A percentile compares a stretch with the other conserved stretches of the same genome.
Evolutionary conservation across 192 early-diverging fungal genomes (phyloP).

Genomic region (Linnemannia elongata): DNA sequence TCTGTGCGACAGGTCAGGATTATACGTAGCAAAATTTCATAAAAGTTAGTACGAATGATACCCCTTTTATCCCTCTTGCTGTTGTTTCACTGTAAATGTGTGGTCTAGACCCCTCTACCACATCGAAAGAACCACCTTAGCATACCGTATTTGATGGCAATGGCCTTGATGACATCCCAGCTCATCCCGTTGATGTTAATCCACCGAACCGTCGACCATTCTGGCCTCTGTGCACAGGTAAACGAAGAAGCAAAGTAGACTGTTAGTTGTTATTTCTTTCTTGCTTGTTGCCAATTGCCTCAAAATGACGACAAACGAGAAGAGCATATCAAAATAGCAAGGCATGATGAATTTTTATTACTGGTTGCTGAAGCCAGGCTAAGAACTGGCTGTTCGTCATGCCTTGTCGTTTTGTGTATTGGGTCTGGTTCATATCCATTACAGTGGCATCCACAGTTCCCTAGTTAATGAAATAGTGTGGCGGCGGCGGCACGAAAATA

Average conservation of each 20-base stretch:
- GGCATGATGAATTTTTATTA: not conserved
- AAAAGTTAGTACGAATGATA: no score
- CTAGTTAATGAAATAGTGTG: not conserved
- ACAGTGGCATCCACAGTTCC: conserved; percentile 33
- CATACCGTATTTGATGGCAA: conserved; percentile 57
- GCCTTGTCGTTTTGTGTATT: conserved; percentile 14
- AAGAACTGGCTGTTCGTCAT: conserved; percentile 46
- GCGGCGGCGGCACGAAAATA: not conserved
- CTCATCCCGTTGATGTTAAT: conserved; percentile 66
- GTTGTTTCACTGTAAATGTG: not conserved
- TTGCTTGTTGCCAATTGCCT: not conserved
- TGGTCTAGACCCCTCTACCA: not conserved
- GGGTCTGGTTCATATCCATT: conserved; percentile 32
- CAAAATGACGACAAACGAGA: not conserved
- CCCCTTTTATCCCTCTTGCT: not conserved
- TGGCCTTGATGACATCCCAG: conserved; percentile 60
- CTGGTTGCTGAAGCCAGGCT: conserved; percentile 37
- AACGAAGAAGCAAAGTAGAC: not conserved
- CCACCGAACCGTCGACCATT: conserved; percentile 63
- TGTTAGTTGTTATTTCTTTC: not conserved
- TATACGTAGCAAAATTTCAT: not conserved
- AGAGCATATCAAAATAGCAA: not conserved
- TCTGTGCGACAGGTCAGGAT: not conserved
- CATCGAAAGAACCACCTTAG: not conserved
- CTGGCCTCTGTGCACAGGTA: conserved; percentile 34